Base-by-base conservation (phyloP, 352 stramenopile genomes). In the Phytophthora aleatoria region DNA sequence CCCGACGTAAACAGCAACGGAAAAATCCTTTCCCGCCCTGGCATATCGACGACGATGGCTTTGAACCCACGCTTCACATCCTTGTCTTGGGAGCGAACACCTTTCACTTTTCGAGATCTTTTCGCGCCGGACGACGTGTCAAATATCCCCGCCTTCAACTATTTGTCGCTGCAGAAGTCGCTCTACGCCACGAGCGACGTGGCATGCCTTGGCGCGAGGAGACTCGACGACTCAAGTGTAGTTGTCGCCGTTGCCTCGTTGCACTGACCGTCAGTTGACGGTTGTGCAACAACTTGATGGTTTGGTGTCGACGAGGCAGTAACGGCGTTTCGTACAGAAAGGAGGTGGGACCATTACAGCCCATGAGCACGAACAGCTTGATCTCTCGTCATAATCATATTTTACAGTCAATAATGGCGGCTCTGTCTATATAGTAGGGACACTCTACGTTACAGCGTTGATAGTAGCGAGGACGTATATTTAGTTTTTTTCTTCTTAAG, bases 301-400 rank as follows among this genome's bases (percentile, higher is more conserved):
- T 35, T 45, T 55, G 15, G 15, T 41, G 31, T 51, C 30, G 47
- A 54, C 48, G n/a, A 28, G n/a, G 44, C 28, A 61, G 50, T 64
- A 70, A 59, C 39, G 60, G 36, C 51, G 50, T 67, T 71, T 69
- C 41, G 43, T 26, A 44, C 47, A 57, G 45, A 58, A 57, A 53
- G 59, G 60, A 52, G 42, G 56, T 68, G 57, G 50, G 56, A 71
- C 56, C 47, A 61, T 71, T 67, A 60, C 55, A 44, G 38, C 45
- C 45, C 30, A 24, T 39, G 45, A 59, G 35, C 24, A 44, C 52
- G 51, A 60, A 55, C 44, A 47, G 27, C 47, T 41, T 41, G 33
- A 15, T 52, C 15, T 15, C n/a, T 30, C 16, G 39, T 67, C 50
- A 31, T 50, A 55, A 39, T 66, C 56, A 9, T 10, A 38, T 0